Conservation (phyloP, 306 rosid species). For the Lagenaria siceraria region DNA sequence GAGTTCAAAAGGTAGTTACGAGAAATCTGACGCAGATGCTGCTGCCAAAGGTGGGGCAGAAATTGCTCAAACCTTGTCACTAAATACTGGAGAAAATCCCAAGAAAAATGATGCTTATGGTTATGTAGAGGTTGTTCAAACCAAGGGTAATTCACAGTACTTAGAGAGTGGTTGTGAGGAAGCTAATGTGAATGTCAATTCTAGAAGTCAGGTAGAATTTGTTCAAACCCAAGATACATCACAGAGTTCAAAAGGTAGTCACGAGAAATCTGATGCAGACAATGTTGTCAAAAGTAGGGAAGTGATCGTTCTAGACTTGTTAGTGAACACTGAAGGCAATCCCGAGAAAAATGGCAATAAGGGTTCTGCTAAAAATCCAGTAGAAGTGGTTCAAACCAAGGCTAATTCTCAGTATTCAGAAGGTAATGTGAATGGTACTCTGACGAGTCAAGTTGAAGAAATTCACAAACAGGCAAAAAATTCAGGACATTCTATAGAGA, state of each 20-base stretch:
- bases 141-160: background rate
- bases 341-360: background rate
- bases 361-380: background rate
- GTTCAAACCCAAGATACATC: background rate
- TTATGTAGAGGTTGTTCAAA: background rate
- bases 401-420: background rate
- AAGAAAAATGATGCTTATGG: background rate
- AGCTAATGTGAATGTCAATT: background rate
- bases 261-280: background rate
- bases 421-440: background rate
- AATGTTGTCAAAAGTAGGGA: background rate
- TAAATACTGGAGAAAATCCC: background rate
- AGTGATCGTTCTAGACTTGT: background rate
- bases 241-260: background rate
- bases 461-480: background rate
- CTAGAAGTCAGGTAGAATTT: background rate
- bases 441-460: background rate
- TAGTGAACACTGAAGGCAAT: background rate
- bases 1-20: background rate
- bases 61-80: background rate
- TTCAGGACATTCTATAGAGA: constrained; percentile 5
- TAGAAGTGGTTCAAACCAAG: background rate
- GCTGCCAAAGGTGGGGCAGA: background rate
- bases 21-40: background rate
- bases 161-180: background rate